Conservation (phyloP, 805 yeast species). For the Barnettozyma siamensis region DNA sequence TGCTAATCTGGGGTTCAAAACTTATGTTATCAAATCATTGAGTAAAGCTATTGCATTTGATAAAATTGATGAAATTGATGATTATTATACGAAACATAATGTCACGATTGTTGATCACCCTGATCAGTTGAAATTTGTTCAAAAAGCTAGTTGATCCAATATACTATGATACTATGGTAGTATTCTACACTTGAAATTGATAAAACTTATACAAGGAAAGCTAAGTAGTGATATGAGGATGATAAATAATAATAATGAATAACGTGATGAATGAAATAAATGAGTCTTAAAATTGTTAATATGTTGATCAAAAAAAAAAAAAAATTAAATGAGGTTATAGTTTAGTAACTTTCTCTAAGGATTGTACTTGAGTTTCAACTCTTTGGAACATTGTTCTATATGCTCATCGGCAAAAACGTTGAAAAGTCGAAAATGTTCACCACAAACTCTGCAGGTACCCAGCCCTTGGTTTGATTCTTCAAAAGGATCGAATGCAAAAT, state of each 20-base stretch:
- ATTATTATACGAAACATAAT: constrained; percentile 27
- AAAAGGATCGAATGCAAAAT: constrained; percentile 31
- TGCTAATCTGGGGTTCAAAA: constrained; percentile 51
- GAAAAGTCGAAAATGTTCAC: constrained; percentile 46
- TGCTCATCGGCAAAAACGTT: constrained; percentile 32
- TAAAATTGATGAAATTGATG: constrained; percentile 31
- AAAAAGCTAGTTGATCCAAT: neutral
- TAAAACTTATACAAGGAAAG: neutral
- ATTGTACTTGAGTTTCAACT: neutral
- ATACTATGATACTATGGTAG: neutral
- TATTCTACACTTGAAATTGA: no score
- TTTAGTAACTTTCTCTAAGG: neutral
- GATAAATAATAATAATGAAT: no score
- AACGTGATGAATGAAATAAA: neutral
- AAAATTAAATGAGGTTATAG: neutral
- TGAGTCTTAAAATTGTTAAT: neutral
- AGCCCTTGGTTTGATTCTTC: constrained; percentile 33
- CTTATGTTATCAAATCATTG: constrained; percentile 54
- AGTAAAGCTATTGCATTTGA: constrained; percentile 52
- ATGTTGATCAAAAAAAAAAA: neutral
- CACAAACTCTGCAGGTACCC: constrained; percentile 68
- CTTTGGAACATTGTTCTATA: constrained; percentile 8
- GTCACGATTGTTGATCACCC: constrained; percentile 26
- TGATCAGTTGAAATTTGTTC: constrained; percentile 7
- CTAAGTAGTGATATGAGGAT: neutral